Conservation (phyloP, 2,329 filamentous ascomycete genomes). For the Diaporthe sp. region DNA sequence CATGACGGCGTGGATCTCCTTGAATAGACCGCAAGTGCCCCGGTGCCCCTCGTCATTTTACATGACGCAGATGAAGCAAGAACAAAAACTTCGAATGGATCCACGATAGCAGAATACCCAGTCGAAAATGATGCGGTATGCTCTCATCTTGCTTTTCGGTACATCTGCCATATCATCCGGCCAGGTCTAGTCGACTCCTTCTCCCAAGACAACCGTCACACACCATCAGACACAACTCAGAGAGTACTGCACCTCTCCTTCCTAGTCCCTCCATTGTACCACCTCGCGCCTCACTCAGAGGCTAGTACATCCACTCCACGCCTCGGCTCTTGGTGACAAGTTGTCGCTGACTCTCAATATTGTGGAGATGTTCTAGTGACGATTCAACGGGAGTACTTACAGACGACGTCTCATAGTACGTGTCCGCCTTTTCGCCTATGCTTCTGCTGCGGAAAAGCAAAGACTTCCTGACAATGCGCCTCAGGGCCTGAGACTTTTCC, state of each 20-base stretch:
- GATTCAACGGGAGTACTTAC: slow-evolving; percentile 22
- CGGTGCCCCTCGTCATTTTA: slow-evolving; percentile 25
- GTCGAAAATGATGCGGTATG: slow-evolving; percentile 30
- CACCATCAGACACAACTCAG: slow-evolving; percentile 14
- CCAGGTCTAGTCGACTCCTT: slow-evolving; percentile 20
- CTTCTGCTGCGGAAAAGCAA: slow-evolving; percentile 31
- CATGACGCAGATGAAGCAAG: slow-evolving; percentile 4
- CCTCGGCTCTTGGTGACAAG: slow-evolving; percentile 21
- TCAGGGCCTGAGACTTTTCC: background rate
- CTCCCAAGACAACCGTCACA: slow-evolving; percentile 15
- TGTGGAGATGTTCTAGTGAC: slow-evolving; percentile 27
- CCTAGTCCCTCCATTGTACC: slow-evolving; percentile 29
- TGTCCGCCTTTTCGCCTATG: slow-evolving; percentile 8
- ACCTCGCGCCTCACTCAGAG: background rate
- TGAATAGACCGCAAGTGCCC: slow-evolving; percentile 21
- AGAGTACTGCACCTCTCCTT: slow-evolving; percentile 16
- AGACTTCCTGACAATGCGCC: background rate
- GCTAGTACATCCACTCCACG: slow-evolving; percentile 11
- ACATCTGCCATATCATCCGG: slow-evolving; percentile 27
- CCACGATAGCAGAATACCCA: slow-evolving; percentile 26
- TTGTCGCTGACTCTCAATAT: slow-evolving; percentile 28
- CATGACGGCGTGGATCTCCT: slow-evolving; percentile 22
- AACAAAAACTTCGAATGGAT: slow-evolving; percentile 25
- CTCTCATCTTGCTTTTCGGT: slow-evolving; percentile 33
- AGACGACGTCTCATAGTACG: slow-evolving; percentile 9